Base-by-base conservation (phyloP, 2,329 filamentous ascomycete species). In the Septoria linicola region DNA sequence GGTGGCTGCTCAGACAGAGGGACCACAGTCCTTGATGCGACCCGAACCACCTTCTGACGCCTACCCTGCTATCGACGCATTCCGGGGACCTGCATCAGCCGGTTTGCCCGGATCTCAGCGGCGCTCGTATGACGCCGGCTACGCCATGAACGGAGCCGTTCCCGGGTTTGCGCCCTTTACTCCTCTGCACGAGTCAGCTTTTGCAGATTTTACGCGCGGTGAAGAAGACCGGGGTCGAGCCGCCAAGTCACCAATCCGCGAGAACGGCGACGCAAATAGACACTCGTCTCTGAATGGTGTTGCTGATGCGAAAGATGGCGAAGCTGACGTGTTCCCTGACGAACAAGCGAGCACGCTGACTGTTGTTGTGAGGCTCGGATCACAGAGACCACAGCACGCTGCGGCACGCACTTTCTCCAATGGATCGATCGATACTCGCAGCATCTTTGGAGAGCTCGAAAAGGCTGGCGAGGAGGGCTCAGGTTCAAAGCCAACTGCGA, bases 1-100 rank as follows among this genome's bases (percentile, higher is more conserved):
- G 60, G 77, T 83, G 35, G 78, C 81, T 16, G 88, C 88, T 32
- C 88, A 86, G 66, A 87, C 87, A 62, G 80, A 86, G 14, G 90
- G 90, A 7, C 81, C 82, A n/a, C 68, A 73, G 31, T 70, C 72
- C 51, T 59, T 74, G 8, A 71, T 69, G 40, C 67, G 66, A 13
- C 73, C 70, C 34, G 70, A 70, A 37, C 60, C 68, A 4, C 67
- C 73, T 6, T 68, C 70, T 14, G 64, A 70, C 31, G 60, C 61
- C 32, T 70, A 72, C 51, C 19, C 41, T 21, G 41, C 63, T 56
- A 30, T 62, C 59, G 14, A 65, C 53, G 41, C 58, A 55, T 60
- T 65, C 34, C 60, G 64, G 17, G 62, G 61, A 14, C 60, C 61
- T 19, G 39, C 45, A 2, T 60, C 61, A 3, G 59, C 57, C 21